Evolutionary conservation across 2,329 filamentous ascomycete genomes (phyloP), one percentile per base, ranked within the genome.

Genomic region (Aspergillus melleus): DNA sequence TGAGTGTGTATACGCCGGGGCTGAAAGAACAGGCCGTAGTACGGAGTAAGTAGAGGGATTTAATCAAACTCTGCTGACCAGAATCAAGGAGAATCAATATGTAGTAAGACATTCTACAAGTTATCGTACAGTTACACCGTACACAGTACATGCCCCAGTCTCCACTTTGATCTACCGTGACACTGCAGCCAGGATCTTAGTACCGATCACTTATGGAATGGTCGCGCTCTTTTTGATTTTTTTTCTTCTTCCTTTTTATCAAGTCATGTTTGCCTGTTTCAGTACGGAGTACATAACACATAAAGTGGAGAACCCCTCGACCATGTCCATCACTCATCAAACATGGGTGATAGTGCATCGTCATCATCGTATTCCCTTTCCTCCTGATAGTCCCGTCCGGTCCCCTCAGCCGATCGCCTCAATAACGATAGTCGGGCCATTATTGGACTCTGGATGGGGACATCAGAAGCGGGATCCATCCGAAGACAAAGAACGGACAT

Each of bases 181-280:
- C 50, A 52, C 29, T 52, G 50, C 50, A 32, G 50, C 44, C 50
- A 52, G 50, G 50, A 52, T 52, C 50, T 52, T 52, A 52, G 44
- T 47, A 22, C 44, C 44, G 44, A 47, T 42, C 14, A 42, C 16
- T 42, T 42, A 22, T 12, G 19, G 19, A 24, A 46, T 46, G 42
- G 20, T 42, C 20, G 42, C 20, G 1, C 42, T 11, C 16, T 46
- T 46, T 46, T 46, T 6, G 3, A n/a, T 47, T 47, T 24, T 47
- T 2, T 44, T 44, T n/a, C 1, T 44, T 44, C 8, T 47, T 22
- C 4, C 22, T 2, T 22, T 22, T 22, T 22, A 22, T n/a, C 44
- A 47, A 47, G 19, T 47, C 19, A 24, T 47, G 22, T 47, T 47
- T 47, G 44, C 44, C 44, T 47, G 44, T 47, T 47, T 47, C 44